phyloP scores from a whole-genome alignment of 805 yeast genomes.

The Starmerella riodocensis region DNA sequence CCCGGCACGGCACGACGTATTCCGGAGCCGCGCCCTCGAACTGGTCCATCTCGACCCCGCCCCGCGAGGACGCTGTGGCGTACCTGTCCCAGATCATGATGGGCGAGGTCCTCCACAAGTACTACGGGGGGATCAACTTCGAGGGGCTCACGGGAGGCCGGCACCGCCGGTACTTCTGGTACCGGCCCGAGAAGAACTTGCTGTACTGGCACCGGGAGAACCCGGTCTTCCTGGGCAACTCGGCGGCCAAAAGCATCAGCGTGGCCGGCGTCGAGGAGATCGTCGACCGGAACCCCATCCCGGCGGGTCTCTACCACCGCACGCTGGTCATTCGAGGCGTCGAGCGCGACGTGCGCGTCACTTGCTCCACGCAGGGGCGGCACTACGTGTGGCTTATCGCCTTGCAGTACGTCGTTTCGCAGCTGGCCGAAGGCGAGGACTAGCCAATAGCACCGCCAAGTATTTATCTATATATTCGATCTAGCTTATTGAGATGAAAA shows the following conservation, averaged over 20 bases:
- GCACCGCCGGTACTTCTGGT: constrained; percentile 91
- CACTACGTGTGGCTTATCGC: constrained; percentile 89
- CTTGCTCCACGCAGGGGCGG: constrained; percentile 76
- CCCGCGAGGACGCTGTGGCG: constrained; percentile 38
- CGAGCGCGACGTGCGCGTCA: constrained; percentile 54
- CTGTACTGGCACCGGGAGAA: constrained; percentile 77
- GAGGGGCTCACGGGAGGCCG: constrained; percentile 57
- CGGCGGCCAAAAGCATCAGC: constrained; percentile 61
- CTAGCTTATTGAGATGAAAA: too few relatives aligned
- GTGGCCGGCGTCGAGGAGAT: constrained; percentile 67
- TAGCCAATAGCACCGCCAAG: too few relatives aligned
- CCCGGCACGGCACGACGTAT: not conserved
- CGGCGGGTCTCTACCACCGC: constrained; percentile 78
- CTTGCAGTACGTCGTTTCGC: constrained; percentile 31
- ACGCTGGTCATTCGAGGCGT: constrained; percentile 64
- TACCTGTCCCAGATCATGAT: constrained; percentile 85
- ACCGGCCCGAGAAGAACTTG: constrained; percentile 85
- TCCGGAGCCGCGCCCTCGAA: constrained; percentile 2
- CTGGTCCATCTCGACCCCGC: constrained; percentile 6
- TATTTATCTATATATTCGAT: too few relatives aligned
- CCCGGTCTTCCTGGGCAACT: constrained; percentile 55
- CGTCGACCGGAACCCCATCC: constrained; percentile 54
- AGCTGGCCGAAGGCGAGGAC: too few relatives aligned
- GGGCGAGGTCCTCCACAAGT: constrained; percentile 81
- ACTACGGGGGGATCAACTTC: constrained; percentile 60